These are phyloP conservation scores for Omphalotus guepiniiformis DNA, from an alignment of 768 basidiomycete species.

Conservation along the genomic window DNA sequence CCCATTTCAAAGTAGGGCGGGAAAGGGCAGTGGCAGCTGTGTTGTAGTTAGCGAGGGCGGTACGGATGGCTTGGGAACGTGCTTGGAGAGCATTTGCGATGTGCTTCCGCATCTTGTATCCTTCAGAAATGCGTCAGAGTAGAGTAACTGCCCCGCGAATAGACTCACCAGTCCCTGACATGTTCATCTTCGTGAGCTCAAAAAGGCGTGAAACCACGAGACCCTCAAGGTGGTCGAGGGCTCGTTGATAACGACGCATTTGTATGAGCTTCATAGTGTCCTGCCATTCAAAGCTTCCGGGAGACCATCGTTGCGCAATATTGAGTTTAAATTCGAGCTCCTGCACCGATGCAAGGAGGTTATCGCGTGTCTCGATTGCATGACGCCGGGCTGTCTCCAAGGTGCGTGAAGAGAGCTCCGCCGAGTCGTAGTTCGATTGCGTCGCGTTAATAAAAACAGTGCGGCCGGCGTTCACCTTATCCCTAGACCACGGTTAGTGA, in stretches of 20 bases:
- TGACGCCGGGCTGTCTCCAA: constrained; percentile 6
- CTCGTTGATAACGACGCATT: constrained; percentile 8
- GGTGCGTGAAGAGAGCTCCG: too few species aligned
- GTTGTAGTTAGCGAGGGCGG: constrained; percentile 17
- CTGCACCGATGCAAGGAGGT: constrained; percentile 5
- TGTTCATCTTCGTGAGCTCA: constrained; percentile 14
- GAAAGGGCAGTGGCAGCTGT: constrained; percentile 10
- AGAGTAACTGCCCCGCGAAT: too few species aligned
- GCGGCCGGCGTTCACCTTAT: too few species aligned
- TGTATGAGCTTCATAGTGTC: background rate
- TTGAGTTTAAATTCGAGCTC: constrained; percentile 6
- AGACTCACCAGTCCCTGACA: constrained; percentile 13
- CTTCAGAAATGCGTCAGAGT: constrained; percentile 6
- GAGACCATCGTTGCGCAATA: constrained; percentile 4
- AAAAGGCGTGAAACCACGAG: constrained; percentile 7
- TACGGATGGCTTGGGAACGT: constrained; percentile 16
- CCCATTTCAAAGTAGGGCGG: constrained; percentile 12
- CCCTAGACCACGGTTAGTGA: background rate
- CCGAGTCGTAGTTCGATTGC: too few species aligned
- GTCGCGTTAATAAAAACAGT: too few species aligned
- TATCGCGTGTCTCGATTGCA: constrained; percentile 9
- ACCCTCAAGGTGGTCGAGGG: constrained; percentile 8
- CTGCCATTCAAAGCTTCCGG: constrained; percentile 6
- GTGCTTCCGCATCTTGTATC: constrained; percentile 17
- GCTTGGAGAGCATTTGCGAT: constrained; percentile 18